phyloP scores from a whole-genome alignment of 768 basidiomycete genomes.

The Holtermanniella nyarrowii region DNA sequence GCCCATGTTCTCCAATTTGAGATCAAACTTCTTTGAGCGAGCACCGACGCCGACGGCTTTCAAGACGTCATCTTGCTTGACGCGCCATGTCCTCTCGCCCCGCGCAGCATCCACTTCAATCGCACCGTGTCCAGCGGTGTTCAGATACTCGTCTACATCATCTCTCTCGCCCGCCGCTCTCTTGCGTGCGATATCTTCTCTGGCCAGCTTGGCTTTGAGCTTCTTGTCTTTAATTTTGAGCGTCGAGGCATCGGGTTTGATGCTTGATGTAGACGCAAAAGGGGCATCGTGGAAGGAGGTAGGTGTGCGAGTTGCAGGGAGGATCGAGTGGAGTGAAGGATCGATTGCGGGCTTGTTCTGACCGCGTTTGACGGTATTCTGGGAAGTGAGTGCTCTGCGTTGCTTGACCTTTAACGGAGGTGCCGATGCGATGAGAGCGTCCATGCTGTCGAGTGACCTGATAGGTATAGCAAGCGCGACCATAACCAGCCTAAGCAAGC shows the following conservation, averaged over 20 bases:
- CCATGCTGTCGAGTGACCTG: conserved; percentile 48
- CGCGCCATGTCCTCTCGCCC: conserved; percentile 82
- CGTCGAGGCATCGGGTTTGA: conserved; percentile 38
- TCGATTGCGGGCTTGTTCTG: conserved; percentile 42
- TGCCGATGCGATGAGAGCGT: conserved; percentile 62
- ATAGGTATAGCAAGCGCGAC: too few species aligned
- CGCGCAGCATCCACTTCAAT: conserved; percentile 61
- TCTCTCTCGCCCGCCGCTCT: conserved; percentile 50
- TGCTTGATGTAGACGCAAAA: conserved; percentile 5
- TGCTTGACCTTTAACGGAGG: conserved; percentile 41
- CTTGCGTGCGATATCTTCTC: conserved; percentile 45
- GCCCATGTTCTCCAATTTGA: conserved; percentile 68
- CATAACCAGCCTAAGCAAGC: too few species aligned
- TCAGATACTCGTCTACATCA: conserved; percentile 37
- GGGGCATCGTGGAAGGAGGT: conserved; percentile 54
- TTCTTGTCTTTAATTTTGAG: conserved; percentile 62
- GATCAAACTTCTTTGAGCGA: conserved; percentile 52
- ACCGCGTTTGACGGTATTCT: conserved; percentile 35
- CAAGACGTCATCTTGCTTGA: conserved; percentile 68
- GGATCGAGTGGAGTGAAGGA: conserved; percentile 52
- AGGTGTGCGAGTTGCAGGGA: conserved; percentile 54
- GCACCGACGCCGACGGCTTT: conserved; percentile 33
- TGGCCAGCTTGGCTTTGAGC: conserved; percentile 58
- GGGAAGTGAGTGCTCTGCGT: conserved; percentile 15
- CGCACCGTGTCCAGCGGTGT: conserved; percentile 54